These are phyloP conservation scores for Amylostereum chailletii DNA, from an alignment of 1,284 basidiomycete species.

Conservation along the genomic window DNA sequence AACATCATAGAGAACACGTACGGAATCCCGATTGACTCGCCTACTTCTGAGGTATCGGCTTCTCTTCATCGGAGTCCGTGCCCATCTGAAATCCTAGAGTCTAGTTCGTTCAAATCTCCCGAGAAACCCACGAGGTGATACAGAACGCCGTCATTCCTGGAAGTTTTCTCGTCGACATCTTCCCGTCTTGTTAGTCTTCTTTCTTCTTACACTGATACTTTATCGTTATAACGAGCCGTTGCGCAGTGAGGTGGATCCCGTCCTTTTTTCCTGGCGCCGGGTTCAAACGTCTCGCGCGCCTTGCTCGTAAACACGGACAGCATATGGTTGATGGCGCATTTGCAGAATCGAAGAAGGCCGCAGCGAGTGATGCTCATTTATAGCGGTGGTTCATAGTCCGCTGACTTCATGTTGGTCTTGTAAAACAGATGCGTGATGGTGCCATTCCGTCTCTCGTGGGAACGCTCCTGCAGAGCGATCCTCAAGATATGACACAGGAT, in stretches of 20 bases:
- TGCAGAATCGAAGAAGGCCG: constrained; percentile 7
- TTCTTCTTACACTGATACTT: not conserved
- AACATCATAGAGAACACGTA: constrained; percentile 13
- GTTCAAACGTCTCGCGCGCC: constrained; percentile 11
- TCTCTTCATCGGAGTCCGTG: not conserved
- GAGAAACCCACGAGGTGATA: constrained; percentile 31
- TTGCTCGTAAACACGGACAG: constrained; percentile 8
- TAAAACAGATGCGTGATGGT: constrained; percentile 1
- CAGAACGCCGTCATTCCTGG: constrained; percentile 29
- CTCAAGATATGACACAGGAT: constrained; percentile 9
- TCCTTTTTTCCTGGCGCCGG: constrained; percentile 11
- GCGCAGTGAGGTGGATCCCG: constrained; percentile 7
- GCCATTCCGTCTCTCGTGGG: constrained; percentile 10
- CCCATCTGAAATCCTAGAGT: not conserved
- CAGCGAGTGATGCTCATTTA: constrained; percentile 2
- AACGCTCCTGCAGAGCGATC: constrained; percentile 6
- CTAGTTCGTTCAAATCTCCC: constrained; percentile 30
- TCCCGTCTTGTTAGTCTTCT: constrained; percentile 20
- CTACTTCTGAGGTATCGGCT: constrained; percentile 6
- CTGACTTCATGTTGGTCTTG: no score
- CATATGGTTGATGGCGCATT: constrained; percentile 12
- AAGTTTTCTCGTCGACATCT: constrained; percentile 30
- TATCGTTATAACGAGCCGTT: constrained; percentile 1
- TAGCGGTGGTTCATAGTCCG: no score
- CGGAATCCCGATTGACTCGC: constrained; percentile 10